Conservation (phyloP, 257 asterid genomes). For the Capsicum pubescens region DNA sequence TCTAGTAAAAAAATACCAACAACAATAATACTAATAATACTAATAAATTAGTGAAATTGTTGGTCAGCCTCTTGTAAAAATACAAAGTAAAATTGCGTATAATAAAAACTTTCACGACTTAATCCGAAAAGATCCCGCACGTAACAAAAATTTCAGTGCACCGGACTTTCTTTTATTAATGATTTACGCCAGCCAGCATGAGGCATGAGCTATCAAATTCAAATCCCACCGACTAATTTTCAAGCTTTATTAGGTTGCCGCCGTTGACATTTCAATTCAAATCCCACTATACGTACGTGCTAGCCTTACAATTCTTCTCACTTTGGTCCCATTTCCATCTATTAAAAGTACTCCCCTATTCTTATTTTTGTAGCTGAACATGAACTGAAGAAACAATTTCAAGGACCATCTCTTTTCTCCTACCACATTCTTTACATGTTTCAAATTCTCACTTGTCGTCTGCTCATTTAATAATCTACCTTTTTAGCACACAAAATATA, state of each 20-base stretch:
- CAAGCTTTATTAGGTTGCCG: constrained; percentile 17
- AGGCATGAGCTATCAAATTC: neutral
- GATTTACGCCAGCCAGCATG: neutral
- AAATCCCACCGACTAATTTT: constrained; percentile 11
- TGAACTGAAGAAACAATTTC: no score
- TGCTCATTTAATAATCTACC: no score
- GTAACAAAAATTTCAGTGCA: no score
- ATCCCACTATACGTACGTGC: neutral
- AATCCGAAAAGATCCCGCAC: no score
- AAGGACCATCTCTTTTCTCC: neutral
- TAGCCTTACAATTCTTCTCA: neutral
- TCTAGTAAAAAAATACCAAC: no score
- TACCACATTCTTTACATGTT: neutral
- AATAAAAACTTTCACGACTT: no score
- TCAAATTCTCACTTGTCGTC: neutral
- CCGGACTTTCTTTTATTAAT: neutral
- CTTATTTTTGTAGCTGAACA: no score
- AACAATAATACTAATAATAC: neutral
- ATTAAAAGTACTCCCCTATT: no score
- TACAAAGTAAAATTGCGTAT: no score
- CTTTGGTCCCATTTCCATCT: neutral
- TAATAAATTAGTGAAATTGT: no score
- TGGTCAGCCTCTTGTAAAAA: no score
- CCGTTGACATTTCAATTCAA: constrained; percentile 27
- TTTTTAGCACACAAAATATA: no score